Evolutionary conservation across 352 stramenopile genomes (phyloP).

Genomic region (Phytophthora hibernalis): DNA sequence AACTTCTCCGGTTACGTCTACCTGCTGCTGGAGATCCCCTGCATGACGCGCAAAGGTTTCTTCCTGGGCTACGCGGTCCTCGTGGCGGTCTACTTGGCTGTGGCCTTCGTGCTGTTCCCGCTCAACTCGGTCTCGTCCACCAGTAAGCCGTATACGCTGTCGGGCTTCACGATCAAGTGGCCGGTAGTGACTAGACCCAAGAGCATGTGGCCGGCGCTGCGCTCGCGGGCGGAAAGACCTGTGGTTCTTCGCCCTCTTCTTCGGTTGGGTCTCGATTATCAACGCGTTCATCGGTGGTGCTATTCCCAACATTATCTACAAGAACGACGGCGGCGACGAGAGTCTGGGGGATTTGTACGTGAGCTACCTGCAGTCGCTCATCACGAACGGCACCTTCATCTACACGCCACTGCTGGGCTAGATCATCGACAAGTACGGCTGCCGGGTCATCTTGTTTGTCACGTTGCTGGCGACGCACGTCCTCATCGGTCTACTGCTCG

Average conservation of each 20-base stretch:
- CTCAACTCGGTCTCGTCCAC: constrained; percentile 32
- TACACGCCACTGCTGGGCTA: constrained; percentile 54
- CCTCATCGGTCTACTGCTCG: constrained; percentile 41
- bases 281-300: constrained; percentile 51
- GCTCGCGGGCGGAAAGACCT: constrained; percentile 31
- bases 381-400: constrained; percentile 52
- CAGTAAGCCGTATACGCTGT: constrained; percentile 35
- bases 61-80: constrained; percentile 49
- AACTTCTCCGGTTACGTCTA: constrained; percentile 62
- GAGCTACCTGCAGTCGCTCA: constrained; percentile 47
- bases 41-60: constrained; percentile 47
- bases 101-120: constrained; percentile 39
- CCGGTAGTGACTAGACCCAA: constrained; percentile 29
- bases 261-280: constrained; percentile 54
- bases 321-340: constrained; percentile 23
- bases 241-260: constrained; percentile 54
- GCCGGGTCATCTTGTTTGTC: constrained; percentile 33
- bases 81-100: constrained; percentile 20
- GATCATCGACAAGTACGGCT: constrained; percentile 48
- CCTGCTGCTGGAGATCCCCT: constrained; percentile 53
- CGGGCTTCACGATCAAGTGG: constrained; percentile 24
- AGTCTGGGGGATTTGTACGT: constrained; percentile 38
- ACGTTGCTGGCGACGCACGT: constrained; percentile 40
- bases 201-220: constrained; percentile 37
- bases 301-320: constrained; percentile 56